Conservation (phyloP, 2,329 filamentous ascomycete genomes). For the Aureobasidium sp. region DNA sequence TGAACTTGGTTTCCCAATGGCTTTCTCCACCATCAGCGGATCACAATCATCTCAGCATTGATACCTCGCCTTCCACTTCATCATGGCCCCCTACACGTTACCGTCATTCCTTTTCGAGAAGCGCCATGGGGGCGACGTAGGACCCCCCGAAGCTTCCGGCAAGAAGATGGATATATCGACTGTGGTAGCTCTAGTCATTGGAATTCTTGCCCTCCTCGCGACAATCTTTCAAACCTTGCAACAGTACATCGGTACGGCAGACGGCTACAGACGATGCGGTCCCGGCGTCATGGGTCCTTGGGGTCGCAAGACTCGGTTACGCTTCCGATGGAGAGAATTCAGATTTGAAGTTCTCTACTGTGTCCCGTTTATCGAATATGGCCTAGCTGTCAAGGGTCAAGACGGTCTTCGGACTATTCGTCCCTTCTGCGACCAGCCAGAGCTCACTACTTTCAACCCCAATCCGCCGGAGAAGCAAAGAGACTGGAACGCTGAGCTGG, state of each 20-base stretch:
- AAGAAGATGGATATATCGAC: background rate
- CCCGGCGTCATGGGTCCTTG: conserved; percentile 3
- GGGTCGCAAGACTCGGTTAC: conserved; percentile 3
- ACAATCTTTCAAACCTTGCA: conserved; percentile 1
- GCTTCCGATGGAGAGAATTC: conserved; percentile 10
- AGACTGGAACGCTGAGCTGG: conserved; percentile 11
- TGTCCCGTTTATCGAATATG: background rate
- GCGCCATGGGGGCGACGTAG: background rate
- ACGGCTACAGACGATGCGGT: conserved; percentile 6
- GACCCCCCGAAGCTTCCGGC: background rate
- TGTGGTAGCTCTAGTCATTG: background rate
- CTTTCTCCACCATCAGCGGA: background rate
- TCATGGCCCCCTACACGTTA: background rate
- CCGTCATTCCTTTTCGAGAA: background rate
- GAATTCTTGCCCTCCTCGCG: background rate
- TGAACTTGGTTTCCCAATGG: background rate
- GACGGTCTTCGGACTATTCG: background rate
- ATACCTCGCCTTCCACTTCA: background rate
- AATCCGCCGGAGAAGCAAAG: conserved; percentile 5
- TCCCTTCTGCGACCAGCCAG: conserved; percentile 5
- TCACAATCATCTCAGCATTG: background rate
- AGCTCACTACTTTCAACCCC: conserved; percentile 10
- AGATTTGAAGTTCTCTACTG: conserved; percentile 11
- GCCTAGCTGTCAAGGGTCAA: background rate
- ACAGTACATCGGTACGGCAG: conserved; percentile 8